These are phyloP conservation scores for Pyrenophora seminiperda DNA, from an alignment of 2,329 filamentous ascomycete genomes.

Conservation along the genomic window DNA sequence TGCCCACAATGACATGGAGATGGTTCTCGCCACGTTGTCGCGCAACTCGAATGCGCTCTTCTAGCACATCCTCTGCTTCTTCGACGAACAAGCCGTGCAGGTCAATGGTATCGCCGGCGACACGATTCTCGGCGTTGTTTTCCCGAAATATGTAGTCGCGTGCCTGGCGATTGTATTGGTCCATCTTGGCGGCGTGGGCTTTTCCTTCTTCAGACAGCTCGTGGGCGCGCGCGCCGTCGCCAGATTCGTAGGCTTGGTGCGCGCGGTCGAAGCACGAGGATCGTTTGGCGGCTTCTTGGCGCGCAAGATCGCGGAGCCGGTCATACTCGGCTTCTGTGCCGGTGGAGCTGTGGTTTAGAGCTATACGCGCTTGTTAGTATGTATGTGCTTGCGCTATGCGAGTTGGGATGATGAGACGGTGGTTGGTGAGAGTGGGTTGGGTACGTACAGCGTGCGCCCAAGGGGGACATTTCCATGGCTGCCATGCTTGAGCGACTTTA, in stretches of 20 bases:
- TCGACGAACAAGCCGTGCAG: slow-evolving; percentile 93
- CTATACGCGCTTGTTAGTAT: slow-evolving; percentile 21
- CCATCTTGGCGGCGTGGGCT: slow-evolving; percentile 79
- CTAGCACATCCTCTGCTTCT: slow-evolving; percentile 89
- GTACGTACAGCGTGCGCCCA: slow-evolving; percentile 45
- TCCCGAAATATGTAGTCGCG: slow-evolving; percentile 94
- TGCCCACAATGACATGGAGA: slow-evolving; percentile 94
- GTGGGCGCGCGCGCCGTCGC: slow-evolving; percentile 84
- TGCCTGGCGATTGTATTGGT: slow-evolving; percentile 87
- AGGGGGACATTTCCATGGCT: slow-evolving; percentile 42
- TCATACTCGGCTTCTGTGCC: slow-evolving; percentile 82
- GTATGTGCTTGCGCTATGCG: neutral
- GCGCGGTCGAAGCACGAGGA: slow-evolving; percentile 71
- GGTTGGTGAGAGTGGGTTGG: neutral
- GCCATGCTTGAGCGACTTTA: slow-evolving; percentile 29
- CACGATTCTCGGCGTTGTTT: slow-evolving; percentile 80
- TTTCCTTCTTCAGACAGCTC: slow-evolving; percentile 85
- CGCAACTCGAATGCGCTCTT: slow-evolving; percentile 81
- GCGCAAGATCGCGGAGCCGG: slow-evolving; percentile 80
- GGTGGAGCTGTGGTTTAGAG: slow-evolving; percentile 43
- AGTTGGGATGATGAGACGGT: neutral
- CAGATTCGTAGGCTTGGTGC: slow-evolving; percentile 78
- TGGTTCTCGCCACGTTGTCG: slow-evolving; percentile 75
- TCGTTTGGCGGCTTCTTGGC: slow-evolving; percentile 78
- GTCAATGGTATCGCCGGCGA: slow-evolving; percentile 84